Evolutionary conservation across 148 eudicot genomes (phyloP).

Genomic region (Rheum nobile): DNA sequence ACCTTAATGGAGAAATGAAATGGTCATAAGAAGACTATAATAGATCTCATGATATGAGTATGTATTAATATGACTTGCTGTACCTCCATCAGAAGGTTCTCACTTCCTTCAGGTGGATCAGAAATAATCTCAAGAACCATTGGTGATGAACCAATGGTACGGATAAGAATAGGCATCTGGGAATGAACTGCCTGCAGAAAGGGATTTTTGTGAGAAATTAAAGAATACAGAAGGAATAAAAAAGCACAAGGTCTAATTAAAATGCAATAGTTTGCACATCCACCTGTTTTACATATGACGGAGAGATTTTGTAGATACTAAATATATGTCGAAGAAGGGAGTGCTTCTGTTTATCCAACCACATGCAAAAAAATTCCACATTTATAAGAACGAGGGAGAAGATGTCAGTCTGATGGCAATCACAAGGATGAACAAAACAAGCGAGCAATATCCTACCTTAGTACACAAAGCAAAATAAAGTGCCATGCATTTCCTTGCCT

Average conservation of each 20-base stretch:
- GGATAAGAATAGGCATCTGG: constrained; percentile 85
- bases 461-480: constrained; percentile 96
- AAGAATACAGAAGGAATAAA: neutral
- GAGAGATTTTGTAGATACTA: constrained; percentile 41
- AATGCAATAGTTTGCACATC: constrained; percentile 7
- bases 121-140: constrained; percentile 73
- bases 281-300: constrained; percentile 71
- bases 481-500: constrained; percentile 75
- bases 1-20: constrained; percentile 37
- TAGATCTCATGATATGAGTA: constrained; percentile 3
- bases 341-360: constrained; percentile 59
- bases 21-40: neutral
- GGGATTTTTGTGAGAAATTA: neutral
- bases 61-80: neutral
- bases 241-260: neutral
- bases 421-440: neutral
- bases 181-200: constrained; percentile 54
- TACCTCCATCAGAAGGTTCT: constrained; percentile 70
- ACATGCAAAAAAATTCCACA: neutral
- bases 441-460: constrained; percentile 38
- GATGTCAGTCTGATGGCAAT: neutral
- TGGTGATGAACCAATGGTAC: constrained; percentile 84
- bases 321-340: constrained; percentile 81
- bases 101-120: constrained; percentile 77
- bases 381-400: neutral